Evolutionary conservation across 2,329 filamentous ascomycete genomes (phyloP), one percentile per base, ranked within the genome.

Genomic region (Microascus cirrosus): DNA sequence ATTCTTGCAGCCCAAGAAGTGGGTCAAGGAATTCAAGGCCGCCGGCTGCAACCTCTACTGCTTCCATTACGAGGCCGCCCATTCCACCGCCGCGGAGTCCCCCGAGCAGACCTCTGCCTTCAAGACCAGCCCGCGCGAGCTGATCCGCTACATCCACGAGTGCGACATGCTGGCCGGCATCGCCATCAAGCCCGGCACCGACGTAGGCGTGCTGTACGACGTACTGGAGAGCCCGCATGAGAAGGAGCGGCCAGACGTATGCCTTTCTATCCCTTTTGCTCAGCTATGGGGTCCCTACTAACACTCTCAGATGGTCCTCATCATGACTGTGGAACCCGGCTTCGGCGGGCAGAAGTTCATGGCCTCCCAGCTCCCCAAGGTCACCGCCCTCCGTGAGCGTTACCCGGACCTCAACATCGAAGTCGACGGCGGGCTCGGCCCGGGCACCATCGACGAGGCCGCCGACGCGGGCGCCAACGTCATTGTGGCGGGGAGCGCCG

Each of bases 301-400:
- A 42, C 13, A 50, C 36, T 11, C 55, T 45, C 20, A 96, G 93
- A 99, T 99, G 94, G 91, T 96, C 42, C 84, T 99, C 20, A 83
- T 99, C 60, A 99, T 99, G 94, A 99, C 94, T 1, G 94, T 99
- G 51, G 84, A 99, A 74, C 94, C 94, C 52, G 94, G 94, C 53
- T 99, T 99, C 69, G 94, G 94, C 62, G 94, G 94, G 7, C 94
- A 99, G 70, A 96, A 96, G 69, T 99, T 99, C 79, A 97, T 97
- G 91, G 85, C 90, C 13, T 90, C 89, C 7, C 90, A 96, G 75
- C 83, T 99, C 64, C 91, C 93, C 68, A 99, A 99, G 76, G 94
- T 99, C 25, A 75, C 87, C 63, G 90, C 86, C 45, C 78, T 99
- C 64, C 84, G 94, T 60, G 76, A 86, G 68, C 84, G 83, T 67